These are phyloP conservation scores for Gossypium anomalum DNA, from an alignment of 345 rosid genomes.

Conservation along the genomic window DNA sequence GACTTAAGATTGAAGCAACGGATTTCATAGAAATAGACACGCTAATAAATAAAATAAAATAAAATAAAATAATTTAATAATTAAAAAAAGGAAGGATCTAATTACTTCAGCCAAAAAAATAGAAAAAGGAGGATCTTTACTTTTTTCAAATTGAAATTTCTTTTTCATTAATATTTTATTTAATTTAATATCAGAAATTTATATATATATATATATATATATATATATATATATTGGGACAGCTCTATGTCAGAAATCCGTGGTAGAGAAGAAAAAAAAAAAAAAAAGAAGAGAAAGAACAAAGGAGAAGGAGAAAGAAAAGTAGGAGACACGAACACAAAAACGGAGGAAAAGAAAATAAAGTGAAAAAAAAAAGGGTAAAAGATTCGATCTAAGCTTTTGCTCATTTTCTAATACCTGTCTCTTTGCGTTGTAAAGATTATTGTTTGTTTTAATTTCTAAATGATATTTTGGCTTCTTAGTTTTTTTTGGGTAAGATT, in stretches of 20 bases:
- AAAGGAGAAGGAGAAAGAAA: background rate
- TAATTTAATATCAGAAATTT: background rate
- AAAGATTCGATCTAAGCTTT: background rate
- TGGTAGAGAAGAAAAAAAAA: background rate
- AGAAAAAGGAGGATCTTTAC: too few relatives aligned
- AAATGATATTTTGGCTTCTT: background rate
- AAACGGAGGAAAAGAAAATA: background rate
- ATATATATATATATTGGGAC: too few relatives aligned
- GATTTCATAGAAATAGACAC: too few relatives aligned
- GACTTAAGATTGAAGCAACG: too few relatives aligned
- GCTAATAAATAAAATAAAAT: too few relatives aligned
- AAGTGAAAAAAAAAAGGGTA: background rate
- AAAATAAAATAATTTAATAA: too few relatives aligned
- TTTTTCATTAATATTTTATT: background rate
- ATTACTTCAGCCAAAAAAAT: background rate
- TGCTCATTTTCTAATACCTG: background rate
- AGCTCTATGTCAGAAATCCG: background rate
- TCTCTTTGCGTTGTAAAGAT: background rate
- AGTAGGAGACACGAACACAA: constrained; percentile 8
- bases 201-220: background rate
- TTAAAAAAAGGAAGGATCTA: background rate
- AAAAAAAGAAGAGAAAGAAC: background rate
- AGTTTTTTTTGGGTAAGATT: background rate
- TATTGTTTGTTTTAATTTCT: too few relatives aligned
- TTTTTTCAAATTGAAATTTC: too few relatives aligned